phyloP scores from a whole-genome alignment of 1,284 basidiomycete species.

The Apiotrichum siamense region DNA sequence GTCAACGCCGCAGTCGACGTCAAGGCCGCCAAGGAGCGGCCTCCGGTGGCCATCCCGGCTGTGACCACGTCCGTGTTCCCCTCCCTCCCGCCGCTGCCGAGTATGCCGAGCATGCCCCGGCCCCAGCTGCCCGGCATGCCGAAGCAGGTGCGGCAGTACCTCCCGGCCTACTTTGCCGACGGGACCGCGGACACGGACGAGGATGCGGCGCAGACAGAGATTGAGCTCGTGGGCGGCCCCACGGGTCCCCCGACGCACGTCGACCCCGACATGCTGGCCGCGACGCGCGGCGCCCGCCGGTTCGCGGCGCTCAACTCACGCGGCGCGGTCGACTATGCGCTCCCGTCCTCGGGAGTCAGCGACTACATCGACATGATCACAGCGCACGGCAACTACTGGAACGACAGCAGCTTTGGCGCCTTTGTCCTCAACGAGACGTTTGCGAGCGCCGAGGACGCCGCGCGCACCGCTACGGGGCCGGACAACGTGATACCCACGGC shows the following conservation, averaged over 20 bases:
- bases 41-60: slow-evolving; percentile 49
- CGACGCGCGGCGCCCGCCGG: slow-evolving; percentile 41
- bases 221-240: slow-evolving; percentile 33
- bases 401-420: slow-evolving; percentile 37
- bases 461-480: background rate
- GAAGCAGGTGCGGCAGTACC: slow-evolving; percentile 25
- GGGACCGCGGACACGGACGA: slow-evolving; percentile 7
- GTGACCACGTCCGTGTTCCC: slow-evolving; percentile 39
- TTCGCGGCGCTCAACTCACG: slow-evolving; percentile 48
- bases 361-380: slow-evolving; percentile 47
- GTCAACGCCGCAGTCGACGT: slow-evolving; percentile 45
- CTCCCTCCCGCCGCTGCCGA: slow-evolving; percentile 39
- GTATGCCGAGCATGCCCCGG: slow-evolving; percentile 17
- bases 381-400: slow-evolving; percentile 46
- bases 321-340: slow-evolving; percentile 46
- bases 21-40: slow-evolving; percentile 41
- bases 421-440: slow-evolving; percentile 46
- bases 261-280: slow-evolving; percentile 28
- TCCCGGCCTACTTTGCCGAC: slow-evolving; percentile 24
- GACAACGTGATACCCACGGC: too few species aligned
- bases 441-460: background rate
- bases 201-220: slow-evolving; percentile 29
- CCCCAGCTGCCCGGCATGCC: slow-evolving; percentile 28
- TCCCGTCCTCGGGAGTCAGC: slow-evolving; percentile 42
- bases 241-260: slow-evolving; percentile 30